Evolutionary conservation across 2,329 filamentous ascomycete species (phyloP).

Genomic region (Phoma herbarum): DNA sequence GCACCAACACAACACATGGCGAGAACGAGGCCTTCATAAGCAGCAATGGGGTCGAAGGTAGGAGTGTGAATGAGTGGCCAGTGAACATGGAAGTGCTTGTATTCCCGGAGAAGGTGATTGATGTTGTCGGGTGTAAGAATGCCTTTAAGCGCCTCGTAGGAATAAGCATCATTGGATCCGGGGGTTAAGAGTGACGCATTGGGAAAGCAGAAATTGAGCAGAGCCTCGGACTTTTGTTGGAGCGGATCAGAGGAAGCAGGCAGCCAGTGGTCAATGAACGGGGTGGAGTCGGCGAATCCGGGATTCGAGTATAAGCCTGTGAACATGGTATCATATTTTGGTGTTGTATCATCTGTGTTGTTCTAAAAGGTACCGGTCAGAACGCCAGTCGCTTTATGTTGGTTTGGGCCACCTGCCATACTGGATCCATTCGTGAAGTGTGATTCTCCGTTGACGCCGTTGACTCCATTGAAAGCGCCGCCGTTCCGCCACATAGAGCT

Average conservation of each 20-base stretch:
- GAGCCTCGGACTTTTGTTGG: conserved; percentile 56
- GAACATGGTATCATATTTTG: conserved; percentile 58
- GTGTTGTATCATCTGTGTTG: conserved; percentile 54
- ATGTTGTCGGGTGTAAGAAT: conserved; percentile 74
- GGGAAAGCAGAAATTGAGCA: conserved; percentile 63
- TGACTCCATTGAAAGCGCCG: conserved; percentile 54
- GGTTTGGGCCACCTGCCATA: conserved; percentile 56
- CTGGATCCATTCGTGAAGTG: conserved; percentile 56
- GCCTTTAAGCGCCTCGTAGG: conserved; percentile 61
- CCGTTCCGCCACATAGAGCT: conserved; percentile 55
- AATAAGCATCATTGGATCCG: conserved; percentile 53
- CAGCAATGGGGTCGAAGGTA: conserved; percentile 72
- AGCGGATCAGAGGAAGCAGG: conserved; percentile 54
- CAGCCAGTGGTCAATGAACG: conserved; percentile 54
- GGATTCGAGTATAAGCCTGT: conserved; percentile 58
- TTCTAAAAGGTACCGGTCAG: conserved; percentile 55
- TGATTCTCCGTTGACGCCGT: conserved; percentile 55
- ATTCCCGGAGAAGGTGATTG: conserved; percentile 74
- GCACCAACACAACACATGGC: conserved; percentile 77
- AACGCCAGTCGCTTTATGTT: conserved; percentile 55
- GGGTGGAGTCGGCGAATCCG: conserved; percentile 53
- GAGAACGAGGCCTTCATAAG: conserved; percentile 72
- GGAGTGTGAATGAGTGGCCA: conserved; percentile 77
- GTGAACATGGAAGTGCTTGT: conserved; percentile 76
- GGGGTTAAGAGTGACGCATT: conserved; percentile 44